phyloP scores from a whole-genome alignment of 2,329 filamentous ascomycete genomes.

The Akanthomyces lecanii region DNA sequence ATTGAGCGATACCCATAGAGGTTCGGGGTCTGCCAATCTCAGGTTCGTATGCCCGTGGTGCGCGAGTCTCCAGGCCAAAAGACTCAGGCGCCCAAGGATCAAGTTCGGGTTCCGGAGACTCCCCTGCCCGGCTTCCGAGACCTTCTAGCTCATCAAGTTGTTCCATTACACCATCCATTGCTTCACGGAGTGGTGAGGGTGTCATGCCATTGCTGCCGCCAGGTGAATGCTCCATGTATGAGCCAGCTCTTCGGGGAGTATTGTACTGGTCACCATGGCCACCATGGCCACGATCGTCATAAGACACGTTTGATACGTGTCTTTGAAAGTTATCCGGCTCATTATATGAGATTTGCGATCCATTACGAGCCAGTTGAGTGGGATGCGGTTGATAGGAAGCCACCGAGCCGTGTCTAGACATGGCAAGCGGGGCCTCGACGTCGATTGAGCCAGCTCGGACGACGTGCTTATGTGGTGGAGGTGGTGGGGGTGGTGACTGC shows the following conservation, averaged over 20 bases:
- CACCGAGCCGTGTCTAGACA: slow-evolving; percentile 34
- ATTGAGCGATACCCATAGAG: slow-evolving; percentile 63
- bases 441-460: slow-evolving; percentile 25
- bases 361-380: slow-evolving; percentile 17
- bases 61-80: slow-evolving; percentile 55
- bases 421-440: slow-evolving; percentile 22
- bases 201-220: slow-evolving; percentile 62
- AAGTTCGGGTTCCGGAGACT: slow-evolving; percentile 53
- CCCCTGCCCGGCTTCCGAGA: slow-evolving; percentile 49
- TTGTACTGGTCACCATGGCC: slow-evolving; percentile 31
- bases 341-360: slow-evolving; percentile 11
- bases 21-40: slow-evolving; percentile 55
- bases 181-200: slow-evolving; percentile 85
- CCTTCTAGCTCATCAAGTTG: slow-evolving; percentile 75
- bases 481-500: slow-evolving; percentile 35
- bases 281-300: slow-evolving; percentile 33
- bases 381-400: slow-evolving; percentile 29
- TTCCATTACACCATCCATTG: slow-evolving; percentile 98
- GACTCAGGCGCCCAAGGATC: slow-evolving; percentile 90
- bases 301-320: slow-evolving; percentile 39
- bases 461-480: slow-evolving; percentile 22
- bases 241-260: slow-evolving; percentile 57
- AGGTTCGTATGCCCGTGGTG: slow-evolving; percentile 25
- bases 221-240: slow-evolving; percentile 61
- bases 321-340: slow-evolving; percentile 27